Evolutionary conservation across 2,329 filamentous ascomycete genomes (phyloP).

Genomic region (Hirsutella thompsonii): DNA sequence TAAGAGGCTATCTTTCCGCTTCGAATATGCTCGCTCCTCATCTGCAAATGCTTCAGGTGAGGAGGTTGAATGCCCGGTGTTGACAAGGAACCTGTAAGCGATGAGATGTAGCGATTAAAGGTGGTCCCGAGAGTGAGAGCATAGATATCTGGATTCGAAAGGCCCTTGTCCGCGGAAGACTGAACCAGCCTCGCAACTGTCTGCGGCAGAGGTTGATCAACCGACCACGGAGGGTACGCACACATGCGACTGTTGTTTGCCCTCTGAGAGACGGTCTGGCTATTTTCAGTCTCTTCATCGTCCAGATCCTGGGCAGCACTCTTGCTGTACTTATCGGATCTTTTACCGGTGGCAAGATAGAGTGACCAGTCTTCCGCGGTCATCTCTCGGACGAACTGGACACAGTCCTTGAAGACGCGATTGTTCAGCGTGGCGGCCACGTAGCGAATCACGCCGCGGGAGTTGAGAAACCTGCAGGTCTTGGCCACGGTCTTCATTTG

Average conservation of each 20-base stretch:
- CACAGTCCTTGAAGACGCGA: constrained; percentile 47
- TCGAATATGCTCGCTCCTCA: constrained; percentile 21
- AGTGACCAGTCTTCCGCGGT: constrained; percentile 42
- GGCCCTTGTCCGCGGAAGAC: constrained; percentile 13
- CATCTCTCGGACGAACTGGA: constrained; percentile 44
- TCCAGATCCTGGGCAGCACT: constrained; percentile 9
- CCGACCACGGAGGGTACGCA: constrained; percentile 17
- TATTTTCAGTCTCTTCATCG: constrained; percentile 12
- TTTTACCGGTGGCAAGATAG: constrained; percentile 36
- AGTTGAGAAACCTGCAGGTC: constrained; percentile 43
- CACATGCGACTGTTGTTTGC: constrained; percentile 5
- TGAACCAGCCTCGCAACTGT: constrained; percentile 17
- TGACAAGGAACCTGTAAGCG: constrained; percentile 21
- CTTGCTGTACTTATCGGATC: constrained; percentile 14
- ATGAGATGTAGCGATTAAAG: constrained; percentile 23
- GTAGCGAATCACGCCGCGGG: constrained; percentile 41
- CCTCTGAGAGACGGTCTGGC: constrained; percentile 3
- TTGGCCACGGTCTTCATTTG: constrained; percentile 49
- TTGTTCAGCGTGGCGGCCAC: constrained; percentile 41
- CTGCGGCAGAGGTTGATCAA: constrained; percentile 20
- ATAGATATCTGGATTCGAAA: constrained; percentile 24
- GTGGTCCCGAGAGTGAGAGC: constrained; percentile 21
- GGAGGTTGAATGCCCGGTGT: constrained; percentile 17
- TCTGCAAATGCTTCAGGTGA: constrained; percentile 19
- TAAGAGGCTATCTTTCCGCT: constrained; percentile 23